Conservation (phyloP, 2,329 filamentous ascomycete species). For the Trichophyton mentagrophytes region DNA sequence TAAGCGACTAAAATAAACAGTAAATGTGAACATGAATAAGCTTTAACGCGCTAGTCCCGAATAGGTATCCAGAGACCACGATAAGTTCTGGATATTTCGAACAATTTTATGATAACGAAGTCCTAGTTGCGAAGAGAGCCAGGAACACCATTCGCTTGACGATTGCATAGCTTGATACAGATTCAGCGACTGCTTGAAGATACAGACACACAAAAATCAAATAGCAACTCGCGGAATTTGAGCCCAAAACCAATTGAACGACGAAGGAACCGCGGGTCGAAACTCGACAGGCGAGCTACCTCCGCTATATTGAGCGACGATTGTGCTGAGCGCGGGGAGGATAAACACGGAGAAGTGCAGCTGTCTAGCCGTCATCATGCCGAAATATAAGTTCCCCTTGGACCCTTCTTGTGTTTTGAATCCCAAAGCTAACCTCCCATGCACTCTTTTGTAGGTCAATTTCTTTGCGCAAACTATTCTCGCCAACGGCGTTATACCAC, state of each 20-base stretch:
- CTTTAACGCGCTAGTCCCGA: background rate
- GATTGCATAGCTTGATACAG: background rate
- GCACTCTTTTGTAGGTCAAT: conserved; percentile 58
- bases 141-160: background rate
- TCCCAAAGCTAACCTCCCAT: conserved; percentile 27
- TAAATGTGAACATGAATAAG: background rate
- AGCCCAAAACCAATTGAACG: background rate
- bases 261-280: background rate
- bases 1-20: background rate
- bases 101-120: background rate
- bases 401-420: conserved; percentile 1
- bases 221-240: too few species aligned
- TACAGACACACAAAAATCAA: too few species aligned
- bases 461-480: conserved; percentile 8
- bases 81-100: background rate
- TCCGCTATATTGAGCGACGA: background rate
- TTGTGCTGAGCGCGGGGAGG: background rate
- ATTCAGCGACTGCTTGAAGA: background rate
- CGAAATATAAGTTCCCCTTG: conserved; percentile 58
- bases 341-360: background rate
- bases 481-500: background rate
- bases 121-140: background rate
- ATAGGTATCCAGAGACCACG: background rate
- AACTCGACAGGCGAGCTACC: background rate
- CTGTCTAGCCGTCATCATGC: conserved; percentile 42